phyloP scores from a whole-genome alignment of 176 grass and related monocot genomes.

The Cenchrus purpureus region DNA sequence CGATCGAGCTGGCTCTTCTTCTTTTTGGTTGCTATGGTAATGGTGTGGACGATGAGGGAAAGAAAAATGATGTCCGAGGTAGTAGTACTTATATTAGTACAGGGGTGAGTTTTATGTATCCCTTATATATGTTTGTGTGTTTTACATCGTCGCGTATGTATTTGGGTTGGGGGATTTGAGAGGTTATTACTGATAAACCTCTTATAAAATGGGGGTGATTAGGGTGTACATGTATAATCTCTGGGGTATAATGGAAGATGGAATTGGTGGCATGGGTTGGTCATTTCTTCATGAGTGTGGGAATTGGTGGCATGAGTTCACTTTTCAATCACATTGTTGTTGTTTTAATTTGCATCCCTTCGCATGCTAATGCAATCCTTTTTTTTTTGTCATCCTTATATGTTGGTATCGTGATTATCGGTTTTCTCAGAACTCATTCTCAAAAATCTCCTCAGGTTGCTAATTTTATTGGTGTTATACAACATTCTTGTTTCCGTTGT shows the following conservation, averaged over 20 bases:
- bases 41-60: slow-evolving; percentile 25
- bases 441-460: background rate
- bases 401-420: background rate
- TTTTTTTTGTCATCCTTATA: background rate
- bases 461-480: background rate
- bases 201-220: slow-evolving; percentile 20
- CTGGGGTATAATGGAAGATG: slow-evolving; percentile 38
- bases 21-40: slow-evolving; percentile 14
- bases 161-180: background rate
- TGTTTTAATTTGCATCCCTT: background rate
- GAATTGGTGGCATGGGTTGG: slow-evolving; percentile 5
- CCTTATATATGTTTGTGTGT: slow-evolving; percentile 36
- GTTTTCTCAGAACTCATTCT: background rate
- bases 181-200: slow-evolving; percentile 26
- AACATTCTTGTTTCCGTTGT: background rate
- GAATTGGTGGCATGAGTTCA: slow-evolving; percentile 8
- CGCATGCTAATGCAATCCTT: background rate
- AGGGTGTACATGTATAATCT: slow-evolving; percentile 46
- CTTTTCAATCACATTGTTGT: background rate
- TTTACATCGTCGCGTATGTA: slow-evolving; percentile 19
- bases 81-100: slow-evolving; percentile 14
- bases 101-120: slow-evolving; percentile 68
- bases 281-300: slow-evolving; percentile 18
- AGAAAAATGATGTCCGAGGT: slow-evolving; percentile 11
- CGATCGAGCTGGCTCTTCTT: background rate